Conservation (phyloP, 2,329 filamentous ascomycete genomes). For the Alternaria brassicae region DNA sequence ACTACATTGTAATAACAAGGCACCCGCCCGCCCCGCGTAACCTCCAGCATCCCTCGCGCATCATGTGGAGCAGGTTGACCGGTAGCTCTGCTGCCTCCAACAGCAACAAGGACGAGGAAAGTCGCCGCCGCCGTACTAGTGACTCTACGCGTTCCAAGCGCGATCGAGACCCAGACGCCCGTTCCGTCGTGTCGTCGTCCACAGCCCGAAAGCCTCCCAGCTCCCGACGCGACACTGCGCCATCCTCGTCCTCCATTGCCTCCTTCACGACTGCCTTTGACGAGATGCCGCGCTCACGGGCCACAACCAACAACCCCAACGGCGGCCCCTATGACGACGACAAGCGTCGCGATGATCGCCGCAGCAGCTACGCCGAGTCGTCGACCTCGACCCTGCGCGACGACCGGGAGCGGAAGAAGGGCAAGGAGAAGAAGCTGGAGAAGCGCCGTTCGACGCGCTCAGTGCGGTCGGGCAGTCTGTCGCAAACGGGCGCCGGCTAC, state of each 20-base stretch:
- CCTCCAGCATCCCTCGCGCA: slow-evolving; percentile 21
- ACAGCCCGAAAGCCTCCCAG: slow-evolving; percentile 44
- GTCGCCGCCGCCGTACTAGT: slow-evolving; percentile 33
- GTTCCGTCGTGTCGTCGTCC: slow-evolving; percentile 47
- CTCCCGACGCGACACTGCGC: slow-evolving; percentile 39
- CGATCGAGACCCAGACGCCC: slow-evolving; percentile 35
- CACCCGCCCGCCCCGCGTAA: slow-evolving; percentile 17
- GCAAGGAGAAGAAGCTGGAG: slow-evolving; percentile 36
- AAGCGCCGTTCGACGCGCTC: slow-evolving; percentile 43
- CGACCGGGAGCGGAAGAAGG: slow-evolving; percentile 39
- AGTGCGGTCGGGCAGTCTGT: slow-evolving; percentile 35
- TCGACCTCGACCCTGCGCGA: slow-evolving; percentile 38
- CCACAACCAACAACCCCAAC: slow-evolving; percentile 22
- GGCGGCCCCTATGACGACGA: slow-evolving; percentile 45
- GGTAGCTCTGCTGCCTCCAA: slow-evolving; percentile 41
- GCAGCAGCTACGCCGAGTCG: slow-evolving; percentile 42
- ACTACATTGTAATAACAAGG: slow-evolving; percentile 24
- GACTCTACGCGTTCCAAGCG: slow-evolving; percentile 44
- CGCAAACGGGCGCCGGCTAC: slow-evolving; percentile 38
- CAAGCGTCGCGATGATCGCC: slow-evolving; percentile 37
- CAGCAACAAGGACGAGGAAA: slow-evolving; percentile 37
- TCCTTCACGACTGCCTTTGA: slow-evolving; percentile 52
- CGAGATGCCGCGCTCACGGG: slow-evolving; percentile 34
- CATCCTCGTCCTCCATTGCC: slow-evolving; percentile 46
- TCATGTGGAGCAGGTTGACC: slow-evolving; percentile 50